Base-by-base conservation (phyloP, 345 rosid genomes). In the Hibiscus trionum region DNA sequence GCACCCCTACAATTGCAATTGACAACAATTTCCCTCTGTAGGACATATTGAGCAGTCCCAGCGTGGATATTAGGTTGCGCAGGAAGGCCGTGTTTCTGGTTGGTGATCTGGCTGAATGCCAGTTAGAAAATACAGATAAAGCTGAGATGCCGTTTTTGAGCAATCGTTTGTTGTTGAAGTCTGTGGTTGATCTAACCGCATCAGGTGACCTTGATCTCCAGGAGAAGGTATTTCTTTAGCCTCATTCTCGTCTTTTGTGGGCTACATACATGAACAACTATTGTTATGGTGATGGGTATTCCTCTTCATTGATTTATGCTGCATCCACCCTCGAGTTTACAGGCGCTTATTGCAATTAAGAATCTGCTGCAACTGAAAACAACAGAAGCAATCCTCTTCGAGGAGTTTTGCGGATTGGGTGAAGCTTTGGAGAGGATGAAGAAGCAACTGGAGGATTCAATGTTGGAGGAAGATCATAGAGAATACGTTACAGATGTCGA, bases 271-370 rank as follows among this genome's bases (percentile, higher is more conserved):
- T 35, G 44, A 59, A 21, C 10, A 11, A 17, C 35, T 19, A 14
- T 63, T 57, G 50, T 27, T 57, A 11, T 44, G 29, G 11, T 52
- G 31, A 37, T 11, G 5, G n/a, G 5, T 9, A 7, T 53, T 53
- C n/a, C 55, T 53, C 17, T 53, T 53, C 11, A 19, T 55, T 55
- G 59, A 56, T 21, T 19, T 21, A 19, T 56, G 26, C 27, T 19
- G 60, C 5, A 4, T 17, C 3, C n/a, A 7, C 26, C 58, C 24
- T 17, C 17, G 58, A 53, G 62, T 61, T 55, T 73, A 4, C 87
- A 92, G 99, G 97, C 94, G 15, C 97, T 95, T 66, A 70, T 75
- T 56, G 94, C 94, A 37, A 82, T 90, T 78, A 87, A 84, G 85
- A 87, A 78, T 83, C 88, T 95, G 61, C 88, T 92, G 79, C 96